These are phyloP conservation scores for Staphylotrichum longicolle DNA, from an alignment of 495 filamentous ascomycete species.

Conservation along the genomic window DNA sequence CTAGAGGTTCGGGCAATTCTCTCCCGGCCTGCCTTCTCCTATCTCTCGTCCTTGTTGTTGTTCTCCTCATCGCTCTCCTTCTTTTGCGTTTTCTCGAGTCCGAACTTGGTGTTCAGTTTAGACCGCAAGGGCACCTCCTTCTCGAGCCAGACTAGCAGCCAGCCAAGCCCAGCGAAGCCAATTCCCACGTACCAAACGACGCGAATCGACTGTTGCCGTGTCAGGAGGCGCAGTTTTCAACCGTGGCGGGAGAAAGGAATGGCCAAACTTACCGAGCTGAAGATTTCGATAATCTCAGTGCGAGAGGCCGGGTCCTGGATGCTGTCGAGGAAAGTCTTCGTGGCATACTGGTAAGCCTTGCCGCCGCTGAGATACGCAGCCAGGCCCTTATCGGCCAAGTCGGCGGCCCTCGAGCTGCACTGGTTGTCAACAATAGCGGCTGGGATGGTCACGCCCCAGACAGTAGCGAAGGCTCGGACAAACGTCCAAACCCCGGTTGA, in stretches of 20 bases:
- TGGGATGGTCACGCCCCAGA: conserved; percentile 53
- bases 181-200: background rate
- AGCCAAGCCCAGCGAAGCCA: background rate
- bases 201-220: background rate
- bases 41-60: background rate
- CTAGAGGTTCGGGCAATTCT: no score
- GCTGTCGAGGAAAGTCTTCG: background rate
- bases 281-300: background rate
- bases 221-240: background rate
- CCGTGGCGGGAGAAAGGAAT: background rate
- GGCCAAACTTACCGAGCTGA: background rate
- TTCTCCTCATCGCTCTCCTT: background rate
- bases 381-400: background rate
- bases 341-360: background rate
- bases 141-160: background rate
- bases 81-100: background rate
- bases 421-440: conserved; percentile 42
- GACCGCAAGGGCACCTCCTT: conserved; percentile 1
- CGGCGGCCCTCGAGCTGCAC: background rate
- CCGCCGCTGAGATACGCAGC: background rate
- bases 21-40: background rate
- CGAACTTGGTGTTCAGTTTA: background rate
- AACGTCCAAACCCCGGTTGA: conserved; percentile 47
- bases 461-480: conserved; percentile 44
- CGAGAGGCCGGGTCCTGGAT: background rate